Evolutionary conservation across 2,329 filamentous ascomycete genomes (phyloP), one percentile per base, ranked within the genome.

Genomic region (Neofusicoccum sp.): DNA sequence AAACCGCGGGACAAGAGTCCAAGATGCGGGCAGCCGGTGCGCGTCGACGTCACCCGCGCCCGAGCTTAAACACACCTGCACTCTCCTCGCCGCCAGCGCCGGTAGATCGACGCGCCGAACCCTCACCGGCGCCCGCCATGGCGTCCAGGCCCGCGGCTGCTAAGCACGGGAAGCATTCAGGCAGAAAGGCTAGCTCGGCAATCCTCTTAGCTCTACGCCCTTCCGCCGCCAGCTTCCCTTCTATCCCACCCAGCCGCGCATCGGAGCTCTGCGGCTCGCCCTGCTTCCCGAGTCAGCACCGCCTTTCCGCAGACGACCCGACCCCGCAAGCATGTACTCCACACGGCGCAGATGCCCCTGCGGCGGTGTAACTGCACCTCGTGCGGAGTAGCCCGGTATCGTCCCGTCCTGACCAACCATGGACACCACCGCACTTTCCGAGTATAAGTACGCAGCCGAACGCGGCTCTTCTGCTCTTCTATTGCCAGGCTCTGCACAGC

Each of bases 391-490:
- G 20, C 1, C 20, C 20, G 20, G 20, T 20, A 20, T 20, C 20
- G 20, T 20, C 20, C 20, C 20, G 20, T 20, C 20, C 20, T 20
- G 20, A 20, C 20, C 20, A 20, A 20, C 20, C 20, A 20, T 6
- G 14, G 11, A 30, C 9, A 7, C 30, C 26, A 12, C 26, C 7
- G 26, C 26, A 24, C 6, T 48, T 11, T 5, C 16, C 9, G 8
- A 6, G 43, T 28, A n/a, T 43, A 56, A 56, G 38, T 12, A 20
- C 20, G 20, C 20, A 41, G 38, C 51, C 38, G 26, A 9, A 43
- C 26, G 51, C 51, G 38, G 51, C 51, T 68, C 57, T 73, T 73
- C 69, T 75, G 76, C 9, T 73, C 73, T 65, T 76, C 76, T 64
- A 76, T 76, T 62, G 68, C 71, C 41, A 71, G 66, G 16, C 71